Conservation (phyloP, 192 early-diverging fungal species). For the Gonapodya prolifera region DNA sequence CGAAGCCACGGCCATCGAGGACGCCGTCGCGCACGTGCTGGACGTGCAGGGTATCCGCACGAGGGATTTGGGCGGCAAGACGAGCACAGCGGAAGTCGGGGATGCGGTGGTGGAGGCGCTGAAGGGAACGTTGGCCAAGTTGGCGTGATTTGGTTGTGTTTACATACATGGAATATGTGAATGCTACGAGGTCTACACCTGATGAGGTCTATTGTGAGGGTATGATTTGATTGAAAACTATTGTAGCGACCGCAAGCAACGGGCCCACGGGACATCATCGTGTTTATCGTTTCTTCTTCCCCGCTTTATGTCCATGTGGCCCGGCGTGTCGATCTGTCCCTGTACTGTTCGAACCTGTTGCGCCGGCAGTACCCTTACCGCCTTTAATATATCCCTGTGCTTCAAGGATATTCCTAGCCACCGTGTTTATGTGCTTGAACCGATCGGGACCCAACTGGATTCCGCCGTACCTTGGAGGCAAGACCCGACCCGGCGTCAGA, state of each 20-base stretch:
- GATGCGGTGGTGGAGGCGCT: constrained; percentile 75
- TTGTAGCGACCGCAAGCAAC: too few species aligned
- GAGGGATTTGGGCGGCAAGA: constrained; percentile 74
- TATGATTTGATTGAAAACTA: too few species aligned
- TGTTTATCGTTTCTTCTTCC: not conserved
- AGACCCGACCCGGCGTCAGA: not conserved
- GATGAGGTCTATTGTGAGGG: too few species aligned
- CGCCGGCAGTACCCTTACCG: not conserved
- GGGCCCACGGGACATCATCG: too few species aligned
- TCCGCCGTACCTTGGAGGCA: constrained; percentile 46
- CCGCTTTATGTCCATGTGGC: too few species aligned
- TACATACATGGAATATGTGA: too few species aligned
- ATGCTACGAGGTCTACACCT: too few species aligned
- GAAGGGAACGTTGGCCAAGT: constrained; percentile 31
- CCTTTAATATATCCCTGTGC: constrained; percentile 40
- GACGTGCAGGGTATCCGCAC: constrained; percentile 78
- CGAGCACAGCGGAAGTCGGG: constrained; percentile 80
- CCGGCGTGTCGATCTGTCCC: not conserved
- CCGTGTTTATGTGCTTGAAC: constrained; percentile 88
- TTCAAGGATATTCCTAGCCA: constrained; percentile 55
- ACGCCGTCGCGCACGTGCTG: constrained; percentile 80
- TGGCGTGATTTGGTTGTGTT: not conserved
- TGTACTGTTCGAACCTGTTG: not conserved
- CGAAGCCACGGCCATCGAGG: constrained; percentile 86
- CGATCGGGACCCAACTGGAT: constrained; percentile 68